Evolutionary conservation across 352 stramenopile genomes (phyloP).

Genomic region (Plasmopara viticola): DNA sequence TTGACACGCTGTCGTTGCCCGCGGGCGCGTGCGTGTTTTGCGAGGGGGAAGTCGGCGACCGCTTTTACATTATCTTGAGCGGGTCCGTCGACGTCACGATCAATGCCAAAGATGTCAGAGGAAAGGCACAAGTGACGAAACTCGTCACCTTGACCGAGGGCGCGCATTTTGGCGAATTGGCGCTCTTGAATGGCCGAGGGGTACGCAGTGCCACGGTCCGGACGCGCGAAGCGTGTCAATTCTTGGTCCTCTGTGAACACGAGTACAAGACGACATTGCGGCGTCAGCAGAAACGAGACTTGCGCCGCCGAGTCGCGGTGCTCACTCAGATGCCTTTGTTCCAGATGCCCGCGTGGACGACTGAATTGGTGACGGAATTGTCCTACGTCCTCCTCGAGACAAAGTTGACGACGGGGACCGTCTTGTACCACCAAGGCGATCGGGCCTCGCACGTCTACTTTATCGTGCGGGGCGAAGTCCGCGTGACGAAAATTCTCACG

Average conservation of each 20-base stretch:
- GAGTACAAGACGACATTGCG: slow-evolving; percentile 70
- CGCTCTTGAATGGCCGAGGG: slow-evolving; percentile 67
- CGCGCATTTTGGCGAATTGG: slow-evolving; percentile 61
- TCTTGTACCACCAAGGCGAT: slow-evolving; percentile 55
- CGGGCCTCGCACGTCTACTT: slow-evolving; percentile 64
- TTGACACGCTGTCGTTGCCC: slow-evolving; percentile 45
- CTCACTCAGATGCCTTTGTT: slow-evolving; percentile 68
- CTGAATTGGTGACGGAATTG: slow-evolving; percentile 61
- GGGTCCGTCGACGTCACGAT: slow-evolving; percentile 68
- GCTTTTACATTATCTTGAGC: slow-evolving; percentile 75
- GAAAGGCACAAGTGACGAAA: slow-evolving; percentile 52
- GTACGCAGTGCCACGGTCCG: slow-evolving; percentile 65
- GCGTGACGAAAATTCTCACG: slow-evolving; percentile 44
- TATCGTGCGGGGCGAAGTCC: slow-evolving; percentile 57
- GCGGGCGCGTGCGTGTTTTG: slow-evolving; percentile 44
- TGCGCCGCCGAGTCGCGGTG: slow-evolving; percentile 46
- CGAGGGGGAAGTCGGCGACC: slow-evolving; percentile 61
- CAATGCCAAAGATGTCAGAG: slow-evolving; percentile 42
- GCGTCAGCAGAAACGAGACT: slow-evolving; percentile 65
- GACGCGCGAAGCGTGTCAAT: slow-evolving; percentile 47
- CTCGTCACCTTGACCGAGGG: slow-evolving; percentile 67
- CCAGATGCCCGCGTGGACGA: slow-evolving; percentile 67
- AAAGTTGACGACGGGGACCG: slow-evolving; percentile 34
- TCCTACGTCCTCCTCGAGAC: slow-evolving; percentile 67
- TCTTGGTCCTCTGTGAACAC: slow-evolving; percentile 68